Base-by-base conservation (phyloP, 345 rosid species). In the Citrus hindsii region DNA sequence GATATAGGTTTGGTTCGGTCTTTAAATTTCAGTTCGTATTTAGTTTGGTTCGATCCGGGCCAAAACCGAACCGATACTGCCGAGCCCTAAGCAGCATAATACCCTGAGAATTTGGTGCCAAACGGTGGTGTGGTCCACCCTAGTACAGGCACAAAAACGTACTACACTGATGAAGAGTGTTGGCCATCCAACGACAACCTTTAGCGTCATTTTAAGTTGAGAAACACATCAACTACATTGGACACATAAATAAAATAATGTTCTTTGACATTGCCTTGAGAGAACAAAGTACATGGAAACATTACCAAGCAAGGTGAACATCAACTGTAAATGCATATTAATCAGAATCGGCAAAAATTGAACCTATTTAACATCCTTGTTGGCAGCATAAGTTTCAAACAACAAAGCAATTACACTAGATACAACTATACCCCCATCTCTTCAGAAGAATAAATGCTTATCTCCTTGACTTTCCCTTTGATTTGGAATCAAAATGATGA, bases 401-500 rank as follows among this genome's bases (percentile, higher is more conserved):
- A 22, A 55, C 48, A 42, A 33, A 46, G 27, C 9, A 51, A 53
- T 33, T 35, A 51, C 72, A 73, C 28, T 37, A 59, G 51, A 62
- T 25, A 46, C 24, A 62, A 73, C n/a, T 16, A 30, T 13, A 3
- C 63, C 48, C 2, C 13, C 9, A 21, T 61, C 75, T n/a, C 58
- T 42, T 6, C 7, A 14, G 72, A 63, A 25, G 30, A 25, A 66
- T 7, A 22, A 42, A 9, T 21, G 70, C 78, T 89, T 80, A 90
- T 85, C 86, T 88, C 77, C 93, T 84, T 53, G 78, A 80, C 77
- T 82, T 89, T 66, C 86, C 93, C 87, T 73, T 89, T 21, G 84
- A 75, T 83, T 91, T 95, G 25, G 94, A 74, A 83, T 87, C 93
- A 59, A 92, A 94, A 71, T 91, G 98, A 83, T 90, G 97, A 65